phyloP scores from a whole-genome alignment of 495 filamentous ascomycete species.

The Xylaria flabelliformis region DNA sequence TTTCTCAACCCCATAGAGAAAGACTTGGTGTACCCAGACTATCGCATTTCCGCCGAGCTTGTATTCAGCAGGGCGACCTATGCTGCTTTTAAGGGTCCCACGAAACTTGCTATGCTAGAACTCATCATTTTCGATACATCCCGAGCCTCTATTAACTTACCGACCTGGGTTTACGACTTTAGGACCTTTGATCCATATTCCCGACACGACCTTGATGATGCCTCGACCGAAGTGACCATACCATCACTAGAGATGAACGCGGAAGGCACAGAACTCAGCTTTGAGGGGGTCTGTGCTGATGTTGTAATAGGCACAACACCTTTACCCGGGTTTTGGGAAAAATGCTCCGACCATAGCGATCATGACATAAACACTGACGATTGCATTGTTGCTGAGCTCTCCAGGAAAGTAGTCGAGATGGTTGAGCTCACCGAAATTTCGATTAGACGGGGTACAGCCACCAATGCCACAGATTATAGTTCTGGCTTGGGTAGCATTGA shows the following conservation, averaged over 20 bases:
- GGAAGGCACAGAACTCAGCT: constrained; percentile 4
- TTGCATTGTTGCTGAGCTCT: background rate
- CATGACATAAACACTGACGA: background rate
- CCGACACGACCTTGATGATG: background rate
- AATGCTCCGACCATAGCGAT: background rate
- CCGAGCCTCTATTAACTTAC: background rate
- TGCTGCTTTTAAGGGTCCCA: constrained; percentile 5
- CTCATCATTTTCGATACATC: constrained; percentile 7
- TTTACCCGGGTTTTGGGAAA: constrained; percentile 6
- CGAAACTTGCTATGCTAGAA: background rate
- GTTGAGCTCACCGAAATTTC: background rate
- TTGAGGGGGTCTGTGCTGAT: constrained; percentile 6
- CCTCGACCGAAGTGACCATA: background rate
- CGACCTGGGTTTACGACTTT: constrained; percentile 10
- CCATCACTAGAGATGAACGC: constrained; percentile 7
- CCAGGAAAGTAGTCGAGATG: constrained; percentile 3
- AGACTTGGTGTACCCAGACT: background rate
- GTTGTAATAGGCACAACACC: background rate
- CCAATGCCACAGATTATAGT: background rate
- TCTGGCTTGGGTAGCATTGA: background rate
- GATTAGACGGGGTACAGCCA: background rate
- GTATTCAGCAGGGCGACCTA: constrained; percentile 11
- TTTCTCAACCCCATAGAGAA: constrained; percentile 3
- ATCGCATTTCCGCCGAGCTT: background rate
- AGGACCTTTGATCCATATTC: background rate